Evolutionary conservation across 768 basidiomycete species (phyloP).

Genomic region (Neoboletus brunneissimus): DNA sequence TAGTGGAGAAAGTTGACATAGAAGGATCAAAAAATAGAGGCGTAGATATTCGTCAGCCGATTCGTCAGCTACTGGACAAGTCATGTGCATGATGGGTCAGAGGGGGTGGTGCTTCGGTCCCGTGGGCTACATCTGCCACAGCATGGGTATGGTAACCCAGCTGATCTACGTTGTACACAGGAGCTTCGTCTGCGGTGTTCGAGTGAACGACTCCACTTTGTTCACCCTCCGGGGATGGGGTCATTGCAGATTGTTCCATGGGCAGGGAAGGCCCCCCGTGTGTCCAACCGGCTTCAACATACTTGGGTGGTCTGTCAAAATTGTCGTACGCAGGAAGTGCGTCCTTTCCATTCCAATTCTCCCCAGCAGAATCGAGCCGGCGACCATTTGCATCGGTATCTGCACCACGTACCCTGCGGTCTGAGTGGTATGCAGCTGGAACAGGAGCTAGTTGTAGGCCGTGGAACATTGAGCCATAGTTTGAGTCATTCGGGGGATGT

Average conservation of each 20-base stretch:
- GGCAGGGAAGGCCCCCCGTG: background rate
- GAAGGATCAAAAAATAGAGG: background rate
- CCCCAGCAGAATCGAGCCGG: slow-evolving; percentile 32
- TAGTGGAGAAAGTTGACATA: background rate
- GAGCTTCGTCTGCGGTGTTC: background rate
- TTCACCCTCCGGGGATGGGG: background rate
- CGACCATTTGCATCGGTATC: slow-evolving; percentile 44
- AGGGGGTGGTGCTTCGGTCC: background rate
- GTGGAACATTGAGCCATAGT: slow-evolving; percentile 10
- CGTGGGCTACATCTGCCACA: background rate
- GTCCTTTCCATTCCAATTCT: slow-evolving; percentile 41
- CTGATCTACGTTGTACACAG: background rate
- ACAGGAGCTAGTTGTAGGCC: slow-evolving; percentile 18
- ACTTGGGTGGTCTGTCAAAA: slow-evolving; percentile 46
- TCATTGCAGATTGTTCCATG: background rate
- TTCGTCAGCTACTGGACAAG: slow-evolving; percentile 7
- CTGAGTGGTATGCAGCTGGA: slow-evolving; percentile 21
- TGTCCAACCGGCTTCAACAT: slow-evolving; percentile 28
- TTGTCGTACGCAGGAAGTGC: slow-evolving; percentile 46
- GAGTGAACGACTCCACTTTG: background rate
- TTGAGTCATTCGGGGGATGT: background rate
- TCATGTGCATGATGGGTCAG: background rate
- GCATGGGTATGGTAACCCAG: background rate
- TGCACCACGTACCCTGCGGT: slow-evolving; percentile 29
- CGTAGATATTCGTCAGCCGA: slow-evolving; percentile 2